phyloP scores from a whole-genome alignment of 2,329 filamentous ascomycete genomes.

The Trichoderma afroharzianum region DNA sequence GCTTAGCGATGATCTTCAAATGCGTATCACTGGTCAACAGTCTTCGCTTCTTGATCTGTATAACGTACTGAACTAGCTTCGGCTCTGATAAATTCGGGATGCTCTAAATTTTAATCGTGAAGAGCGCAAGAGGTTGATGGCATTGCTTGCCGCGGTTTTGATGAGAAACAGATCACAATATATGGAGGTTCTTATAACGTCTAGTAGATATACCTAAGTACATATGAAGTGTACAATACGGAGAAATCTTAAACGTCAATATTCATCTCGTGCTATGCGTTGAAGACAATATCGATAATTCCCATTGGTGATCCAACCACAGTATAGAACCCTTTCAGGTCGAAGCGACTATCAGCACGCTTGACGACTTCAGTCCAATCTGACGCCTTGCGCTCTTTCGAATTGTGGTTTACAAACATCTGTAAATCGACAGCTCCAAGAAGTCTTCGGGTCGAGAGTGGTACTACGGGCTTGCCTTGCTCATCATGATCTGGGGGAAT shows the following conservation, averaged over 20 bases:
- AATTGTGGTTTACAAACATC: not conserved
- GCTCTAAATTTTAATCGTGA: too few relatives aligned
- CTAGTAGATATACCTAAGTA: not conserved
- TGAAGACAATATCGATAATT: not conserved
- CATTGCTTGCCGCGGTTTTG: not conserved
- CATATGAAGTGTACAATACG: not conserved
- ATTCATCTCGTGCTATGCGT: not conserved
- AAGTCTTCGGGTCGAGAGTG: not conserved
- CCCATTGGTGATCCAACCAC: not conserved
- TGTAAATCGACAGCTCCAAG: not conserved
- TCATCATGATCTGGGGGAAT: not conserved
- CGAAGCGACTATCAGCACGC: not conserved
- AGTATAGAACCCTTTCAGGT: not conserved
- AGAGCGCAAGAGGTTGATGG: not conserved
- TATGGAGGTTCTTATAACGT: not conserved
- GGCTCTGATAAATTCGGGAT: too few relatives aligned
- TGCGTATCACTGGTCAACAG: too few relatives aligned
- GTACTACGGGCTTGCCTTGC: not conserved
- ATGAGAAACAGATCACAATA: not conserved
- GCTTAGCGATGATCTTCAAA: too few relatives aligned
- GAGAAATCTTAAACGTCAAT: not conserved
- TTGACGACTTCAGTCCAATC: not conserved
- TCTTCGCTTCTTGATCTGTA: too few relatives aligned
- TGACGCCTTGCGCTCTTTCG: not conserved
- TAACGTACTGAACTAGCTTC: too few relatives aligned